Percentiles rank a stretch among this genome's conserved stretches.
These are phyloP conservation scores for Irpex sp. DNA, from an alignment of 1,284 basidiomycete species.

Conservation along the genomic window DNA sequence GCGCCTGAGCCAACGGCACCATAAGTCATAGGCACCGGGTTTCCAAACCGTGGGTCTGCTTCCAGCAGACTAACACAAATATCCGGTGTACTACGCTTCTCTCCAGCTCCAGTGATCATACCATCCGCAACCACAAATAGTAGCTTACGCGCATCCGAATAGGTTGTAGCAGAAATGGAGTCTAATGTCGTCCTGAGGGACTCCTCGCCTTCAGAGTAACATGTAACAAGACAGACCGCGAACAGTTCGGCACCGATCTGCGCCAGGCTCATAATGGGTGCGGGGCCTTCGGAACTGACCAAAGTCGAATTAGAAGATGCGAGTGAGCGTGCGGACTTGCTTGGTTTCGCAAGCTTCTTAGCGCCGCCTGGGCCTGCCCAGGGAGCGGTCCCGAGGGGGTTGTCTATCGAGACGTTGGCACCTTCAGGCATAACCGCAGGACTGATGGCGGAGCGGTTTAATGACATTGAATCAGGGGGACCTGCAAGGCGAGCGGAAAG, in stretches of 20 bases:
- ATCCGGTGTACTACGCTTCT: slow-evolving; percentile 93
- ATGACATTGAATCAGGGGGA: slow-evolving; percentile 62
- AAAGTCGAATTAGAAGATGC: slow-evolving; percentile 53
- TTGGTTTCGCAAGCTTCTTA: slow-evolving; percentile 46
- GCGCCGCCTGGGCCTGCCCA: slow-evolving; percentile 66
- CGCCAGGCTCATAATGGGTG: slow-evolving; percentile 75
- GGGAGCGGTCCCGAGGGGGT: slow-evolving; percentile 87
- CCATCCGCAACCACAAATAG: slow-evolving; percentile 96
- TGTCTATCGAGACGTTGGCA: slow-evolving; percentile 87
- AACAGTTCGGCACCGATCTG: slow-evolving; percentile 94
- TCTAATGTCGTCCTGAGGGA: slow-evolving; percentile 91
- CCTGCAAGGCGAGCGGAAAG: slow-evolving; percentile 77
- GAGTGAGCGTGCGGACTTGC: slow-evolving; percentile 43
- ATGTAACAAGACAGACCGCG: slow-evolving; percentile 93
- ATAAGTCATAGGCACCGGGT: slow-evolving; percentile 95
- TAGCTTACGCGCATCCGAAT: slow-evolving; percentile 90
- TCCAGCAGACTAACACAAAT: slow-evolving; percentile 92
- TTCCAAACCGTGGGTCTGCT: slow-evolving; percentile 93
- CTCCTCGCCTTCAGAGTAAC: slow-evolving; percentile 96
- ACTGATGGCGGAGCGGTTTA: slow-evolving; percentile 78
- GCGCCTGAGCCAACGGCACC: slow-evolving; percentile 85
- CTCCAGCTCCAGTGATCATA: slow-evolving; percentile 97
- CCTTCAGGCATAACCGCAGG: slow-evolving; percentile 96
- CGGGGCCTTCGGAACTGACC: slow-evolving; percentile 43
- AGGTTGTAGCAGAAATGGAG: slow-evolving; percentile 86